Conservation (phyloP, 805 yeast genomes). For the Soucietia sequanensis region DNA sequence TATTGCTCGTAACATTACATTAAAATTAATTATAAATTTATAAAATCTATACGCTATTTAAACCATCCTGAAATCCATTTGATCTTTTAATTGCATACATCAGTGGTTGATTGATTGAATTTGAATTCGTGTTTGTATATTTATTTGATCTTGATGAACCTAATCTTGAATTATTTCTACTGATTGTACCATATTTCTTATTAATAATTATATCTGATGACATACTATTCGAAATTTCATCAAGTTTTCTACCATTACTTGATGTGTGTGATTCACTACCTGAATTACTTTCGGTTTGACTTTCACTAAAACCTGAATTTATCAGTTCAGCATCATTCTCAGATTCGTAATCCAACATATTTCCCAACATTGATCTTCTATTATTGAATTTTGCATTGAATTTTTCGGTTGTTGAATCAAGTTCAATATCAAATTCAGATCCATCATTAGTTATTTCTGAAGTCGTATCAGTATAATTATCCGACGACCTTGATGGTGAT, state of each 20-base stretch:
- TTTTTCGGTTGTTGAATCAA: constrained; percentile 16
- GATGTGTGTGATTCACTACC: not conserved
- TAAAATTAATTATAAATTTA: too few relatives aligned
- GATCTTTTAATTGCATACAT: constrained; percentile 7
- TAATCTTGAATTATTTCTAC: constrained; percentile 3
- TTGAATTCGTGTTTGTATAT: not conserved
- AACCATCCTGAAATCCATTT: constrained; percentile 6
- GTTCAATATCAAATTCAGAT: not conserved
- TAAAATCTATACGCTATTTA: constrained; percentile 3
- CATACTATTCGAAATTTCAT: too few relatives aligned
- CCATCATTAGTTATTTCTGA: constrained; percentile 9
- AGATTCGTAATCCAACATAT: constrained; percentile 45
- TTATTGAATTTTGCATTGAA: constrained; percentile 26
- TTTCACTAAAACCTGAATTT: constrained; percentile 1
- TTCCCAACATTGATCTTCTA: constrained; percentile 42
- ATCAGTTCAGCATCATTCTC: constrained; percentile 9
- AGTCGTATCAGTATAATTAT: constrained; percentile 4
- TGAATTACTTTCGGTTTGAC: not conserved
- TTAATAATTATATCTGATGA: constrained; percentile 12
- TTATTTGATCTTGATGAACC: too few relatives aligned
- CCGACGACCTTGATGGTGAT: not conserved
- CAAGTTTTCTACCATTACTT: not conserved
- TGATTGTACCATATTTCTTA: constrained; percentile 15
- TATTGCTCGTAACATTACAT: too few relatives aligned
- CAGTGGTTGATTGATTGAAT: not conserved